phyloP scores from a whole-genome alignment of 495 filamentous ascomycete species.

The Neurospora pannonica region DNA sequence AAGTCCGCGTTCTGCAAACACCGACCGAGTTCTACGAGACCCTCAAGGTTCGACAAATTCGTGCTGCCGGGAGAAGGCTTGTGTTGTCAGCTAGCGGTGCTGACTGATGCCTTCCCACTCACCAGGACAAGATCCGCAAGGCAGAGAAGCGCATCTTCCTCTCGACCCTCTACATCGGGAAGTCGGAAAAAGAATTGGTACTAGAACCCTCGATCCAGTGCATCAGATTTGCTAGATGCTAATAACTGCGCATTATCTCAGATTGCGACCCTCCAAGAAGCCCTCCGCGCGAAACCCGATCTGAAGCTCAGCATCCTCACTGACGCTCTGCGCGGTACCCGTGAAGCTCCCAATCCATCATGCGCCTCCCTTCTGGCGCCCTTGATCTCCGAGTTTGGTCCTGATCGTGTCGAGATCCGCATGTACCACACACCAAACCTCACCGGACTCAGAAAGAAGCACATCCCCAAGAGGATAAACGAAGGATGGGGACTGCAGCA shows the following conservation, averaged over 20 bases:
- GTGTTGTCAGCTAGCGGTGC: slow-evolving; percentile 10
- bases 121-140: slow-evolving; percentile 65
- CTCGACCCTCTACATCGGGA: slow-evolving; percentile 92
- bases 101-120: neutral
- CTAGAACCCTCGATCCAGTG: neutral
- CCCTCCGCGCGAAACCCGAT: slow-evolving; percentile 62
- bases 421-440: slow-evolving; percentile 98
- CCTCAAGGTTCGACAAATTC: slow-evolving; percentile 55
- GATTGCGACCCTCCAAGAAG: slow-evolving; percentile 68
- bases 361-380: slow-evolving; percentile 83
- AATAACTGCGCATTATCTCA: slow-evolving; percentile 18
- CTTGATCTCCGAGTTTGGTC: slow-evolving; percentile 70
- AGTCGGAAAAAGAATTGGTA: slow-evolving; percentile 83
- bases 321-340: slow-evolving; percentile 82
- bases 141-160: slow-evolving; percentile 78
- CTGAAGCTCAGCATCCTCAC: slow-evolving; percentile 88
- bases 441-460: slow-evolving; percentile 72
- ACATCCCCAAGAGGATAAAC: slow-evolving; percentile 83
- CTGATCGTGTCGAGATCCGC: slow-evolving; percentile 80
- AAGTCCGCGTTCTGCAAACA: slow-evolving; percentile 67
- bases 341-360: slow-evolving; percentile 79
- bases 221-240: neutral
- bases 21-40: slow-evolving; percentile 81
- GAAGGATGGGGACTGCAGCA: slow-evolving; percentile 98
- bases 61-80: neutral